Evolutionary conservation across 2,329 filamentous ascomycete species (phyloP).

Genomic region (Sarocladiaceae sp.): DNA sequence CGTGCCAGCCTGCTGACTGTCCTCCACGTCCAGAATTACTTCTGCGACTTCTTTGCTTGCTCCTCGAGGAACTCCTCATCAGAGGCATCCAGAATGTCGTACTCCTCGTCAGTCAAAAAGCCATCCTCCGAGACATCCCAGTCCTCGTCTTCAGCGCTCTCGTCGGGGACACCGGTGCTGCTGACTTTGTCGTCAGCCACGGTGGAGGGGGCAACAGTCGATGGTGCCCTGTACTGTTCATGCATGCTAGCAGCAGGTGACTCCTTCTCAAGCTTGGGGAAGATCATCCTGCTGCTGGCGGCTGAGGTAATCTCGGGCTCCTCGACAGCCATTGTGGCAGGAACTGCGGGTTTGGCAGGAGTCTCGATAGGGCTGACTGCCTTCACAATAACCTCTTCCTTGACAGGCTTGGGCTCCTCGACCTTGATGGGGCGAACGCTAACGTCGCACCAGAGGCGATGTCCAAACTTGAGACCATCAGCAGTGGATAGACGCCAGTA

Average conservation of each 20-base stretch:
- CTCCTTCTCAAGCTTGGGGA: slow-evolving; percentile 93
- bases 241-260: slow-evolving; percentile 78
- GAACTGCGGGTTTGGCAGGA: no score
- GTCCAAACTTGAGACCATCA: slow-evolving; percentile 77
- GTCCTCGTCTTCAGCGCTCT: slow-evolving; percentile 50
- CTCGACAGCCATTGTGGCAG: no score
- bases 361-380: no score
- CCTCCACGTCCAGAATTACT: neutral
- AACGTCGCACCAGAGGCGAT: slow-evolving; percentile 93
- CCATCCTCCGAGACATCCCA: slow-evolving; percentile 61
- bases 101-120: slow-evolving; percentile 96
- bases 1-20: no score
- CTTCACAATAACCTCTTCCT: slow-evolving; percentile 1
- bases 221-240: slow-evolving; percentile 36
- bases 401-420: slow-evolving; percentile 20
- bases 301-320: slow-evolving; percentile 24
- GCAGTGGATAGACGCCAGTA: slow-evolving; percentile 91
- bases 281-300: slow-evolving; percentile 73
- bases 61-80: slow-evolving; percentile 73
- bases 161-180: slow-evolving; percentile 35
- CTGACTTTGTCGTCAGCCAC: slow-evolving; percentile 26
- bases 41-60: neutral
- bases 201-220: slow-evolving; percentile 41
- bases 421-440: slow-evolving; percentile 50
- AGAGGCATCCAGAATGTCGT: slow-evolving; percentile 91